A percentile compares a stretch with the other conserved stretches of the same genome.
Evolutionary conservation across 805 yeast species (phyloP).

Genomic region (Jamesozyma piceae): DNA sequence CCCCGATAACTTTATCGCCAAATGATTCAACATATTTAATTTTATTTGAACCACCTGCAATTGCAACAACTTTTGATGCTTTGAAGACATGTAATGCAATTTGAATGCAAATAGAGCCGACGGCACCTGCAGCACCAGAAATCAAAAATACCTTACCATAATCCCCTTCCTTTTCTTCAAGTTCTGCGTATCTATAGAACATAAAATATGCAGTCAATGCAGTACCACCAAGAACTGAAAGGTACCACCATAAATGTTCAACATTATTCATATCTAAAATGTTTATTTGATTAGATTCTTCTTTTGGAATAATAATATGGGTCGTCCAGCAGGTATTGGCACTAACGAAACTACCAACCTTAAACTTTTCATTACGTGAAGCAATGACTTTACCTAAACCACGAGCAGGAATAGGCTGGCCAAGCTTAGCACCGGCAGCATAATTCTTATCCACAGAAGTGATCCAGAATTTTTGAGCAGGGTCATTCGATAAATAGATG

Average conservation of each 20-base stretch:
- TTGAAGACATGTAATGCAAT: conserved; percentile 44
- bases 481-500: conserved; percentile 46
- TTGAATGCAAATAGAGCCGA: conserved; percentile 53
- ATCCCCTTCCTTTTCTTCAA: conserved; percentile 32
- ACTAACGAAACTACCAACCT: conserved; percentile 37
- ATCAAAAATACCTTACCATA: conserved; percentile 41
- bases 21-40: conserved; percentile 43
- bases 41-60: conserved; percentile 53
- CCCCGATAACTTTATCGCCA: conserved; percentile 43
- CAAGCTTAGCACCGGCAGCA: conserved; percentile 30
- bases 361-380: conserved; percentile 35
- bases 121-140: conserved; percentile 68
- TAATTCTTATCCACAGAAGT: conserved; percentile 26
- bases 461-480: conserved; percentile 55
- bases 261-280: conserved; percentile 14
- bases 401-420: conserved; percentile 38
- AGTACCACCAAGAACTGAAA: conserved; percentile 47
- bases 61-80: conserved; percentile 49
- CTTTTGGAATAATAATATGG: conserved; percentile 31
- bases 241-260: conserved; percentile 36
- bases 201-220: conserved; percentile 56
- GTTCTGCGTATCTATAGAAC: conserved; percentile 40
- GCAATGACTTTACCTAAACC: conserved; percentile 45
- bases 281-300: not conserved
- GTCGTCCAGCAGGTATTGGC: conserved; percentile 41